Evolutionary conservation across 768 basidiomycete species (phyloP).

Genomic region (Phaeolepiota aurea): DNA sequence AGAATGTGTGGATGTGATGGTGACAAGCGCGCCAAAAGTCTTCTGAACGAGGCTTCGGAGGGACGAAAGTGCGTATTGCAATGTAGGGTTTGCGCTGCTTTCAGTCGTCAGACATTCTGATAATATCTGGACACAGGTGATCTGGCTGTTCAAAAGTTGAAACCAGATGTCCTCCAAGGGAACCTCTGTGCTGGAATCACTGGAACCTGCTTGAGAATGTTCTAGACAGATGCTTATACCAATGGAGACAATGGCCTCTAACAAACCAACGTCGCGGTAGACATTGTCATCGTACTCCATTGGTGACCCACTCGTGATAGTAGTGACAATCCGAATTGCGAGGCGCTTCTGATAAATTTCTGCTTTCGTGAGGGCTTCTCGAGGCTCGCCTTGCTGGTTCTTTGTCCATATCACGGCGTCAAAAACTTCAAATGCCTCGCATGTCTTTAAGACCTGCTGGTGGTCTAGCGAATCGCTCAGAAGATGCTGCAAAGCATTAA

Average conservation of each 20-base stretch:
- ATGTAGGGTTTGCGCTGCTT: constrained; percentile 1
- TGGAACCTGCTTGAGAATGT: constrained; percentile 45
- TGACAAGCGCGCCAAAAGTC: constrained; percentile 77
- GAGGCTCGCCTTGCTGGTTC: constrained; percentile 54
- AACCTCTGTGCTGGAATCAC: constrained; percentile 25
- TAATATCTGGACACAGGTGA: constrained; percentile 68
- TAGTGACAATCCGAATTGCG: constrained; percentile 32
- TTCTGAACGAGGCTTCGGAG: constrained; percentile 75
- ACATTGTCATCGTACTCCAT: constrained; percentile 15
- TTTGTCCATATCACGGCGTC: constrained; percentile 81
- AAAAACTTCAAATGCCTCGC: constrained; percentile 57
- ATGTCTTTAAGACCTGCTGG: constrained; percentile 44
- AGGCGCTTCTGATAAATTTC: constrained; percentile 49
- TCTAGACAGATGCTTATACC: constrained; percentile 66
- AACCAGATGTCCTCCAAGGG: constrained; percentile 86
- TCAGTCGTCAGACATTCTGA: constrained; percentile 30
- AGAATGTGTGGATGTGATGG: constrained; percentile 68
- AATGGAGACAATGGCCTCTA: constrained; percentile 51
- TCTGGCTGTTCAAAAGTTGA: constrained; percentile 72
- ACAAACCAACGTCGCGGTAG: constrained; percentile 30
- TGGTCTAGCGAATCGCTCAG: constrained; percentile 49
- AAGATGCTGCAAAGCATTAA: constrained; percentile 50
- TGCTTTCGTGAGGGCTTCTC: constrained; percentile 58
- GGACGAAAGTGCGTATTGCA: constrained; percentile 30
- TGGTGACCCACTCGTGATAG: constrained; percentile 15